Base-by-base conservation (phyloP, 495 filamentous ascomycete species). In the Trypethelium eluteriae region DNA sequence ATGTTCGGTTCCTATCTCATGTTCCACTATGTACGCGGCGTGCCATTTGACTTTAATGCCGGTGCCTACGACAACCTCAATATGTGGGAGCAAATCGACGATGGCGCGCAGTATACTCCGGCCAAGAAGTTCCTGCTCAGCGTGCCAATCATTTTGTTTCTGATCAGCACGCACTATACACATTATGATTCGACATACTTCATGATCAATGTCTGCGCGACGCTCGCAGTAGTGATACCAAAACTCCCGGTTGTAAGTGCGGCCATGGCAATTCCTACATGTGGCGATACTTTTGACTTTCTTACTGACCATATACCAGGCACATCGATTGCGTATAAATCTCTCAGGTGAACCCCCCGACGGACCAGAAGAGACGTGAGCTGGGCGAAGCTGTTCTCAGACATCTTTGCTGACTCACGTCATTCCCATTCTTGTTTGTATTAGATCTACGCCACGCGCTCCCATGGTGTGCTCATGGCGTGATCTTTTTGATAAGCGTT, bases 81-180 rank as follows among this genome's bases (percentile, higher is more conserved):
- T 79, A 96, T 98, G 93, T 98, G 94, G 94, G 94, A 98, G 81
- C 94, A 98, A 81, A 98, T 98, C 75, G 94, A 98, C 80, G 94
- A 98, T 73, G 94, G 94, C 38, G 94, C 94, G 76, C 94, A 98
- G 75, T 98, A 97, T 80, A 98, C 94, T 4, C 94, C 94, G 12
- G 86, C 94, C 65, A 98, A 98, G 84, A 98, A 98, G 78, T 98
- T 97, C 77, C 79, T 98, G 67, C 85, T 98, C 71, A 91, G 87
- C 67, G 94, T 97, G 61, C 94, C 94, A 39, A 92, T 98, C 69
- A 83, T 92, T 68, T 84, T 98, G 71, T 98, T 98, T 76, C 83
- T 98, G 65, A 81, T 97, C 67, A 96, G 93, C 82, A 98, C 94
- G 62, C 94, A 98, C 78, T 98, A 97, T 77, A 97, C 94, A 68